A percentile compares a stretch with the other conserved stretches of the same genome.
Evolutionary conservation across 805 yeast species (phyloP).

Genomic region (Candida palmyrensis): DNA sequence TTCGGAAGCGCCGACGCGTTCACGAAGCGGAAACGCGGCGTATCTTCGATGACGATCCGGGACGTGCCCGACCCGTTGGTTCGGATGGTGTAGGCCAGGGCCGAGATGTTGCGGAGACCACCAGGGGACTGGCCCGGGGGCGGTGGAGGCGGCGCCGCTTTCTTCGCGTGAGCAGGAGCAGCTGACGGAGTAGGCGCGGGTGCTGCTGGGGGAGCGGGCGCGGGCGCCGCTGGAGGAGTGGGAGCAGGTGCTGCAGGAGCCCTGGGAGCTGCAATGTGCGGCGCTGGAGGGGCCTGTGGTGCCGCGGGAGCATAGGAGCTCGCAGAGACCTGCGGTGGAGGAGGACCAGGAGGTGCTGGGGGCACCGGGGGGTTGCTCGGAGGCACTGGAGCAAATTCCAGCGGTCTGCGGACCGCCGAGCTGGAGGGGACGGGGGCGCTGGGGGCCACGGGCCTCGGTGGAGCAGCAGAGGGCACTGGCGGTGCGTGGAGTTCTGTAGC

Average conservation of each 20-base stretch:
- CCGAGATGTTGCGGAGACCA: conserved; percentile 58
- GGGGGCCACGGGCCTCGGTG: conserved; percentile 20
- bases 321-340: conserved; percentile 17
- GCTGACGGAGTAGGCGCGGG: conserved; percentile 27
- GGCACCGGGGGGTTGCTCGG: conserved; percentile 9
- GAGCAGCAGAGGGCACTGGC: conserved; percentile 12
- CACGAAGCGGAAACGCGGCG: conserved; percentile 56
- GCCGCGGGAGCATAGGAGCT: conserved; percentile 9
- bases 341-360: conserved; percentile 7
- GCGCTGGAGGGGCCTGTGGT: conserved; percentile 7
- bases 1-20: conserved; percentile 71
- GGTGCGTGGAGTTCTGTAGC: no score
- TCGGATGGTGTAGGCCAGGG: conserved; percentile 62
- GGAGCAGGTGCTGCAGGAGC: conserved; percentile 26
- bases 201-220: conserved; percentile 15
- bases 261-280: conserved; percentile 16
- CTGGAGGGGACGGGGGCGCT: conserved; percentile 13
- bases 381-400: conserved; percentile 10
- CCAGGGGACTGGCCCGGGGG: conserved; percentile 44
- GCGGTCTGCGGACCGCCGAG: conserved; percentile 5
- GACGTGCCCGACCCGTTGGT: conserved; percentile 17
- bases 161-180: conserved; percentile 5
- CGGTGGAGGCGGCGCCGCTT: conserved; percentile 17
- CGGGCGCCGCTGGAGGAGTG: conserved; percentile 14
- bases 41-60: conserved; percentile 56